These are phyloP conservation scores for Rhodotorula sp. DNA, from an alignment of 1,284 basidiomycete genomes.

Conservation along the genomic window DNA sequence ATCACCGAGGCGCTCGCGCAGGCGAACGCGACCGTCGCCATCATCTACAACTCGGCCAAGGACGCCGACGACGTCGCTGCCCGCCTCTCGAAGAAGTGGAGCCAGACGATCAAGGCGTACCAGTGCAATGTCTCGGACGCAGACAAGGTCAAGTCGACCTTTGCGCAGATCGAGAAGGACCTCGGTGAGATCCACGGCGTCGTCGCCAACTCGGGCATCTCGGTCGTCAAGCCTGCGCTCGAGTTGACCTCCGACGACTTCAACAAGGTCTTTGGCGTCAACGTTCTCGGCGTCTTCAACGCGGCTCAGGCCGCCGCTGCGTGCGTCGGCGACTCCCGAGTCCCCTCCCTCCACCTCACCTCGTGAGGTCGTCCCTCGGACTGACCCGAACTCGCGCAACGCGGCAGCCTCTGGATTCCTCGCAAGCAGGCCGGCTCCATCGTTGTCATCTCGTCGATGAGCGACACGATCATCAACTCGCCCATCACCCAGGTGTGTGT, in stretches of 20 bases:
- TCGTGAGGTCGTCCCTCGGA: no score
- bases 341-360: no score
- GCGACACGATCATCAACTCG: constrained; percentile 56
- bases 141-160: constrained; percentile 49
- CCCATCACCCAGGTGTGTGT: constrained; percentile 46
- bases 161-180: constrained; percentile 51
- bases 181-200: constrained; percentile 51
- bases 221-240: constrained; percentile 56
- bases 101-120: constrained; percentile 49
- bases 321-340: constrained; percentile 10
- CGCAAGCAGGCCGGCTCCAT: constrained; percentile 49
- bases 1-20: constrained; percentile 53
- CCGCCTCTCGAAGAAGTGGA: constrained; percentile 49
- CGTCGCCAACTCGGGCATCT: constrained; percentile 51
- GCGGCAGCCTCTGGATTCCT: constrained; percentile 46
- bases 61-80: constrained; percentile 52
- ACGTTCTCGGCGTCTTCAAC: constrained; percentile 54
- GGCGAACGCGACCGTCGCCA: constrained; percentile 50
- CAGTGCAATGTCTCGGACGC: constrained; percentile 39
- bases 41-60: constrained; percentile 45
- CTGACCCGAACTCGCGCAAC: background rate
- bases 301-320: constrained; percentile 49
- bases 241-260: constrained; percentile 55
- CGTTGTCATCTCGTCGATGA: constrained; percentile 57
- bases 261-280: constrained; percentile 48